phyloP scores from a whole-genome alignment of 2,329 filamentous ascomycete species.

The Hymenoscyphus fraxineus region DNA sequence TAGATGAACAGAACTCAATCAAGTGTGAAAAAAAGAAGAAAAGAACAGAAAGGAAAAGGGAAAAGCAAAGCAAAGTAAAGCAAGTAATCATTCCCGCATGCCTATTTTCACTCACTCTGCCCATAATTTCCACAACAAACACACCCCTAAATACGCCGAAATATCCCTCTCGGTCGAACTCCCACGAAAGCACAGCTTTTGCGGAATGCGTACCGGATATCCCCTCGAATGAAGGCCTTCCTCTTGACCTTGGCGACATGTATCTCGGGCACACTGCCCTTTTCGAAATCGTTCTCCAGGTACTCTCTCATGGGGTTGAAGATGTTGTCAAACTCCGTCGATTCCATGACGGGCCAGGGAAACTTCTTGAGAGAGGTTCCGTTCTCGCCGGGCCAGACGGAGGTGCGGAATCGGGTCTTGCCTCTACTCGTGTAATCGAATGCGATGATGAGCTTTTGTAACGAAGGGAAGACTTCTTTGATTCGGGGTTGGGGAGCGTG shows the following conservation, averaged over 20 bases:
- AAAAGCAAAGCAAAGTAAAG: too few species aligned
- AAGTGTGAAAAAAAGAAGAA: too few species aligned
- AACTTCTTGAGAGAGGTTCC: slow-evolving; percentile 25
- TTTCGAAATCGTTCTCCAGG: slow-evolving; percentile 27
- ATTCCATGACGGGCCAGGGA: slow-evolving; percentile 14
- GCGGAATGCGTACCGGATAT: slow-evolving; percentile 29
- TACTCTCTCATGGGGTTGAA: slow-evolving; percentile 26
- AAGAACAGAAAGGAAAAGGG: too few species aligned
- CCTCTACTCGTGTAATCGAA: slow-evolving; percentile 31
- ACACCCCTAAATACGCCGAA: slow-evolving; percentile 23
- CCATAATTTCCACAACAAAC: not conserved
- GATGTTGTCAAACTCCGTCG: slow-evolving; percentile 20
- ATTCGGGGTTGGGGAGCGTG: slow-evolving; percentile 28
- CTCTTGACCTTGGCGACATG: slow-evolving; percentile 31
- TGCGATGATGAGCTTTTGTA: slow-evolving; percentile 29
- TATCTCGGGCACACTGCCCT: slow-evolving; percentile 22
- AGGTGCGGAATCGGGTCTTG: slow-evolving; percentile 30
- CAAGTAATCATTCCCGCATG: too few species aligned
- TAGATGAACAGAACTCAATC: too few species aligned
- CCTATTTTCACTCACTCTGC: too few species aligned
- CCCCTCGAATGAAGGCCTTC: slow-evolving; percentile 30
- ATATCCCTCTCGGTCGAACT: slow-evolving; percentile 26
- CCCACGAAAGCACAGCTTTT: slow-evolving; percentile 27
- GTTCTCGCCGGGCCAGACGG: slow-evolving; percentile 32
- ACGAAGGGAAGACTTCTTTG: slow-evolving; percentile 28